phyloP scores from a whole-genome alignment of 371 early-diverging fungal genomes.

The Lichtheimia corymbifera region DNA sequence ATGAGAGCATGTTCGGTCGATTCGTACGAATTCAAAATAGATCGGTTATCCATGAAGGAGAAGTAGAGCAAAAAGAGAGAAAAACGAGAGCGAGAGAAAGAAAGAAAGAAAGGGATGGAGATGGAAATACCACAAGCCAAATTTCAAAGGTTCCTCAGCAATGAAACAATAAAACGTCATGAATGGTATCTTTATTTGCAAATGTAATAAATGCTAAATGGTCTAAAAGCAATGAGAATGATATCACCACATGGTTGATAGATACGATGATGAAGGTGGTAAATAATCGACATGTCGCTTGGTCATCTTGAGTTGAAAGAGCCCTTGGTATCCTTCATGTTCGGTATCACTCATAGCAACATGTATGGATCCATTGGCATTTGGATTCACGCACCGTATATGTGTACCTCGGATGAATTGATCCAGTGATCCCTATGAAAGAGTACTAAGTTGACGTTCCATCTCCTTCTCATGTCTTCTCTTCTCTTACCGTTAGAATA shows the following conservation, averaged over 20 bases:
- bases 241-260: not conserved
- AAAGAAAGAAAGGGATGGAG: no score
- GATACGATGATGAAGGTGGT: conserved; percentile 6
- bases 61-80: no score
- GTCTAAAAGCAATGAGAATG: not conserved
- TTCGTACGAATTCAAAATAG: conserved; percentile 44
- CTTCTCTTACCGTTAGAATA: conserved; percentile 65
- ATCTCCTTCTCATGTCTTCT: not conserved
- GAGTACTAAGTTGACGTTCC: not conserved
- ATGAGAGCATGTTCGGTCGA: conserved; percentile 57
- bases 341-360: conserved; percentile 47
- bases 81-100: no score
- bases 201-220: not conserved
- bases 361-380: conserved; percentile 25
- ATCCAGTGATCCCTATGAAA: conserved; percentile 34
- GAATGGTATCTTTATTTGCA: no score
- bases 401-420: conserved; percentile 41
- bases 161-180: no score
- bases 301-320: conserved; percentile 34
- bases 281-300: conserved; percentile 11
- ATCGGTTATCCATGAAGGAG: not conserved
- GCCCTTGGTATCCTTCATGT: conserved; percentile 36
- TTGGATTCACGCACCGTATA: conserved; percentile 36
- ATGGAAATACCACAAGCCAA: no score
- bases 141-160: no score